Base-by-base conservation (phyloP, 371 early-diverging fungal genomes). In the Scutellospora calospora region DNA sequence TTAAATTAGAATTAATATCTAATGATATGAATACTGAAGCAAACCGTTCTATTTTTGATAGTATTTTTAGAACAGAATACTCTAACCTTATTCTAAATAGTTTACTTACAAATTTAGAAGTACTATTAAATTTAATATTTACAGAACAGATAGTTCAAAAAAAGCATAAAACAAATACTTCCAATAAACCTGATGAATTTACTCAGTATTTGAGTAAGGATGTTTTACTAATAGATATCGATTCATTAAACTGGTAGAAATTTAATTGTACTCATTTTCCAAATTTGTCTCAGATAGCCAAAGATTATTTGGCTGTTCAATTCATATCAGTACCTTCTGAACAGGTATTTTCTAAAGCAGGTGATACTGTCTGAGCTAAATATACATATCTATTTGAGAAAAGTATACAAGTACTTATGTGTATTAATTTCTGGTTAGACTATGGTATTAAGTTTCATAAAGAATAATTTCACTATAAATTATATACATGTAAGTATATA, bases 221-320 rank as follows among this genome's bases (percentile, higher is more conserved):
- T 45, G 45, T 45, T 45, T 3, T 45, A 45, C 45, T 12, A 45
- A 45, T 45, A 45, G 45, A 45, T 45, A 45, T 45, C 45, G 11
- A 45, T 45, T 12, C 45, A 45, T 45, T 45, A 9, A 45, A 45
- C 45, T 45, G 9, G 9, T 45, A 12, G 9, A 45, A 45, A 45
- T 12, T 45, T 9, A 45, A 45, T 45, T 45, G 45, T 45, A 45
- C 45, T 45, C 45, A 45, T 45, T 45, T 45, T 45, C 9, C 3
- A 45, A 45, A 45, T 45, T 45, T 45, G 45, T 45, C 45, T 45
- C 45, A 45, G 45, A 45, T 45, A 12, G 45, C 45, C 45, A 45
- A 45, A 45, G 45, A 45, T 76, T 60, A 60, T 55, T 35, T 76
- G 16, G 20, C 25, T 57, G 16, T 76, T 33, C 76, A 76, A 76